These are phyloP conservation scores for Myrica gale DNA, from an alignment of 306 rosid species.

Conservation along the genomic window DNA sequence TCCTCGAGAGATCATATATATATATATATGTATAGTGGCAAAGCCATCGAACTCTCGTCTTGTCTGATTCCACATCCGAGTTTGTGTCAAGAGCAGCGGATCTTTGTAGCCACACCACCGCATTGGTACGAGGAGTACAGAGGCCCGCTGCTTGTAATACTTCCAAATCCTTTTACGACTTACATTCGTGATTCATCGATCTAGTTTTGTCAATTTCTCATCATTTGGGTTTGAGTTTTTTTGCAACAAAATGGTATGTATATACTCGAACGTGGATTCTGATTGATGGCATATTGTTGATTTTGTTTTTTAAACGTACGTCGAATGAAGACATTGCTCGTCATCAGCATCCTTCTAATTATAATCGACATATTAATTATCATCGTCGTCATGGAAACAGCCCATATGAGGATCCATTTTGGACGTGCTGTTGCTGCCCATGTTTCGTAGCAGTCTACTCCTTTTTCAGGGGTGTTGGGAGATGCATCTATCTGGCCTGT, in stretches of 20 bases:
- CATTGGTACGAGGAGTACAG: no score
- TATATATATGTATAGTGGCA: no score
- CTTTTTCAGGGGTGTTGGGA: constrained; percentile 2
- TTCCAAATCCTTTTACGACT: no score
- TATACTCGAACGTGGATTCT: neutral
- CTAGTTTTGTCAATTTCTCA: neutral
- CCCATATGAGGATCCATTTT: neutral
- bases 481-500: constrained; percentile 19
- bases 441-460: constrained; percentile 12
- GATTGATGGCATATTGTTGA: neutral
- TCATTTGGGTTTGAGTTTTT: neutral
- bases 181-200: no score
- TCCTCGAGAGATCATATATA: no score
- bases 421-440: neutral
- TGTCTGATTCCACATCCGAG: no score
- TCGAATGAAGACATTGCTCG: neutral
- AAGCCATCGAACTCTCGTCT: no score
- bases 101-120: no score
- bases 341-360: neutral
- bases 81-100: no score
- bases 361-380: no score
- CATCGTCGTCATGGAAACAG: neutral
- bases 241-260: neutral
- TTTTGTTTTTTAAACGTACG: neutral
- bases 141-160: no score